Base-by-base conservation (phyloP, 2,329 filamentous ascomycete genomes). In the Penicillium sp. region DNA sequence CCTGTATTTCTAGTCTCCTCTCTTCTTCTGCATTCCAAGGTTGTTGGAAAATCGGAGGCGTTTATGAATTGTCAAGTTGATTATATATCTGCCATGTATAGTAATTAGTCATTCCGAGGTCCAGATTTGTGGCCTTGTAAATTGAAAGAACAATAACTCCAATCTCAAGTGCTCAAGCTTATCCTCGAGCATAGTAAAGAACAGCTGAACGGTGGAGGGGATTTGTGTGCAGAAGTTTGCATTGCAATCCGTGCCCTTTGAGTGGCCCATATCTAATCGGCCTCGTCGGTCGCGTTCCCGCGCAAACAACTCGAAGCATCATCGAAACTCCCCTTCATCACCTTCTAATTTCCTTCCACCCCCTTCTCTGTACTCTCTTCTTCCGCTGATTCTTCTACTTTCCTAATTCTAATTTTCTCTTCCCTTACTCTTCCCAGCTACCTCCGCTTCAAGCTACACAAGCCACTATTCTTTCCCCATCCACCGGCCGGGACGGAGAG, bases 221-320 rank as follows among this genome's bases (percentile, higher is more conserved):
- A 29, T 5, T 16, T 22, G 26, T 19, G n/a, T 49, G 21, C 27
- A 31, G 26, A 21, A 47, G 9, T 24, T 27, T 29, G 37, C 16
- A 37, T 33, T 53, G 50, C 41, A 53, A 53, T 46, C 50, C 41
- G 50, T 29, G 43, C 41, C 41, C 50, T 43, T 45, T 53, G 19
- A 53, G 50, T 51, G 54, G 55, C 52, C 22, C 53, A 45, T 60
- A 63, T 65, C 61, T 66, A 66, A 66, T 66, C 63, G 57, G 33
- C 43, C 51, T 29, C 35, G 35, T 47, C 65, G 64, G 63, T 62
- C 65, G 64, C 63, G 65, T 66, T 62, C 58, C 63, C 62, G 58
- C 26, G 26, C 39, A 52, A 46, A 46, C 39, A 37, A 29, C 39
- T 66, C 64, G 60, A 65, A 63, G 64, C 64, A 66, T 66, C 64